These are phyloP conservation scores for Glebionis coronaria DNA, from an alignment of 129 eudicot species.

Conservation along the genomic window DNA sequence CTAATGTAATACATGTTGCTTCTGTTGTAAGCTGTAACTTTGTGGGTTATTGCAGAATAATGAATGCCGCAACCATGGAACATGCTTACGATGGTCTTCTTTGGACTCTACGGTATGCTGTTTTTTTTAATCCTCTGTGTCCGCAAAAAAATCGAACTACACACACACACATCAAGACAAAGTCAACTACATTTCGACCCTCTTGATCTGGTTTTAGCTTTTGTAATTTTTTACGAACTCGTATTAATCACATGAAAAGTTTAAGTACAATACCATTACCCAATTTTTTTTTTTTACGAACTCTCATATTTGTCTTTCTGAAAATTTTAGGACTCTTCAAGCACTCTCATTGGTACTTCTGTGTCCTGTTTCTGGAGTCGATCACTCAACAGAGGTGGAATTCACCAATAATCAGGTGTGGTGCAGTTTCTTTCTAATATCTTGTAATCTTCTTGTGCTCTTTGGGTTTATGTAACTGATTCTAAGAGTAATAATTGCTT, in stretches of 20 bases:
- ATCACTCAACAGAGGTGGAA: conserved; percentile 33
- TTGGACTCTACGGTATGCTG: conserved; percentile 87
- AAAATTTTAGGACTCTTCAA: conserved; percentile 66
- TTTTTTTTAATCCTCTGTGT: not conserved
- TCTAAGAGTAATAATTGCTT: not conserved
- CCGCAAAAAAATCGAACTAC: conserved; percentile 12
- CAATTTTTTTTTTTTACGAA: not conserved
- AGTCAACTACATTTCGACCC: conserved; percentile 13
- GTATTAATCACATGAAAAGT: too few species aligned
- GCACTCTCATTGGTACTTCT: conserved; percentile 65
- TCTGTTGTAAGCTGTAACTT: not conserved
- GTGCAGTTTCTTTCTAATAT: conserved; percentile 8
- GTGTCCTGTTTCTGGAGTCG: conserved; percentile 31
- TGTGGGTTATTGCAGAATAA: conserved; percentile 50
- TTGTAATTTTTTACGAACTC: conserved; percentile 9
- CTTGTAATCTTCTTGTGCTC: too few species aligned
- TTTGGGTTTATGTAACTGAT: too few species aligned
- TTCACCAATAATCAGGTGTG: conserved; percentile 44
- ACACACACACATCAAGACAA: conserved; percentile 18
- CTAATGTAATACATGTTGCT: conserved; percentile 13
- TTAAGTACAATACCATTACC: too few species aligned
- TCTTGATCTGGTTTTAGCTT: conserved; percentile 15
- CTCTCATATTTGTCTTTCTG: conserved; percentile 19
- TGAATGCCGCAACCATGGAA: conserved; percentile 69
- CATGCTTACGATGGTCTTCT: conserved; percentile 81